Conservation (phyloP, 139 green algal species). For the Klebsormidium nitens region DNA sequence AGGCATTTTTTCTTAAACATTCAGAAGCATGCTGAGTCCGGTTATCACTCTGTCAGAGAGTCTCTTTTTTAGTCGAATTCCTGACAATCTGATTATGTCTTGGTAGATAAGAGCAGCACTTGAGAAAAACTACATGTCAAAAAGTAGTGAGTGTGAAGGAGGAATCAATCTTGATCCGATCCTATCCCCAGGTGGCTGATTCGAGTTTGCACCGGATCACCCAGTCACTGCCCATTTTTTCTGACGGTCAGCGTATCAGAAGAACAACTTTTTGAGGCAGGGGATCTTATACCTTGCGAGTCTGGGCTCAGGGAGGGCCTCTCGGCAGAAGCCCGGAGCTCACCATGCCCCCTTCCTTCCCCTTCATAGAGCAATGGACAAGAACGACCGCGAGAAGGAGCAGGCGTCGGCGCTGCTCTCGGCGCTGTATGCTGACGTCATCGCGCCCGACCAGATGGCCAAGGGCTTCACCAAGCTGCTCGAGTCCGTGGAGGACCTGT, state of each 20-base stretch:
- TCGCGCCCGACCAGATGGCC: constrained; percentile 29
- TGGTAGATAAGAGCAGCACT: not conserved
- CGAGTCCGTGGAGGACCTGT: constrained; percentile 63
- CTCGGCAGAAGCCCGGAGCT: not conserved
- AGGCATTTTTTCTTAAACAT: not conserved
- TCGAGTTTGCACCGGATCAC: too few species aligned
- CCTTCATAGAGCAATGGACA: constrained; percentile 58
- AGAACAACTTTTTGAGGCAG: not conserved
- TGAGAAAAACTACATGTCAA: not conserved
- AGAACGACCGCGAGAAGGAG: constrained; percentile 85
- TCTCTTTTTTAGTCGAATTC: not conserved
- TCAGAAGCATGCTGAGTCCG: not conserved
- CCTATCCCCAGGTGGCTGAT: too few species aligned
- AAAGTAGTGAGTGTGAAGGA: not conserved
- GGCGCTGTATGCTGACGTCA: constrained; percentile 69
- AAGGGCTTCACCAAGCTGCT: constrained; percentile 45
- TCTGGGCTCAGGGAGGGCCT: not conserved
- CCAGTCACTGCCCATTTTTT: not conserved
- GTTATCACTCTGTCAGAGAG: not conserved
- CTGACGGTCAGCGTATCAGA: not conserved
- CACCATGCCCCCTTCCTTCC: not conserved
- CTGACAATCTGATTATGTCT: not conserved
- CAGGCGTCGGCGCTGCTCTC: constrained; percentile 74
- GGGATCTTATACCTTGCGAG: not conserved
- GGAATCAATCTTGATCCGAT: too few species aligned